A percentile compares a stretch with the other conserved stretches of the same genome.
Conservation (phyloP, 441 rosid species). For the Sinapis alba region DNA sequence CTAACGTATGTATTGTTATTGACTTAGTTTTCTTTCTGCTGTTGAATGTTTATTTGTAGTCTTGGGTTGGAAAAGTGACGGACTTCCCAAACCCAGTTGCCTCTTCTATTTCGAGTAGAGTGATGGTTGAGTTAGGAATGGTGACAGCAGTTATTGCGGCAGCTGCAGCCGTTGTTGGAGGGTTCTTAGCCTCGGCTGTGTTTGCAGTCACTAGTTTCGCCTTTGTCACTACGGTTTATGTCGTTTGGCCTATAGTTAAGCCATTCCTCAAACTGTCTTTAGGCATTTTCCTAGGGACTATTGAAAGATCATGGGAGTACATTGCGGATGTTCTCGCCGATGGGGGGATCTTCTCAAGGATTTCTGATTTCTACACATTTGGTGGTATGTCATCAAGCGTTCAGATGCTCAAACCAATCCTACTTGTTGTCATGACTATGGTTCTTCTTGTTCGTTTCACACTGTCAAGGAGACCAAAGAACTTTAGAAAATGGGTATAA, state of each 20-base stretch:
- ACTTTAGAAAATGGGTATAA: slow-evolving; percentile 95
- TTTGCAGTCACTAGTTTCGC: slow-evolving; percentile 87
- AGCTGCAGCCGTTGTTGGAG: slow-evolving; percentile 88
- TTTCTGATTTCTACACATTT: slow-evolving; percentile 67
- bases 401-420: slow-evolving; percentile 78
- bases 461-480: slow-evolving; percentile 89
- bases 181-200: slow-evolving; percentile 84
- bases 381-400: slow-evolving; percentile 85
- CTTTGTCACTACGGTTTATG: slow-evolving; percentile 70
- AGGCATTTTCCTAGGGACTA: slow-evolving; percentile 53
- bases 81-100: slow-evolving; percentile 92
- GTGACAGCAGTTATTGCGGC: slow-evolving; percentile 84
- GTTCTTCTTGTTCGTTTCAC: slow-evolving; percentile 91
- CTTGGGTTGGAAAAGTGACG: slow-evolving; percentile 73
- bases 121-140: slow-evolving; percentile 95
- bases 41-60: slow-evolving; percentile 50
- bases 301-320: slow-evolving; percentile 68
- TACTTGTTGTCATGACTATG: slow-evolving; percentile 74
- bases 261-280: slow-evolving; percentile 69
- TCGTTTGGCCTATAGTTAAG: slow-evolving; percentile 79
- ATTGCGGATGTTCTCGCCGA: slow-evolving; percentile 62
- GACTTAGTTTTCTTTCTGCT: slow-evolving; percentile 18
- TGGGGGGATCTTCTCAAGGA: slow-evolving; percentile 69
- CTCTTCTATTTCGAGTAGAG: slow-evolving; percentile 92
- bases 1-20: slow-evolving; percentile 7